Percentiles rank a stretch among this genome's conserved stretches.
Evolutionary conservation across 257 asterid genomes (phyloP).

Genomic region (Nicotiana paniculata): DNA sequence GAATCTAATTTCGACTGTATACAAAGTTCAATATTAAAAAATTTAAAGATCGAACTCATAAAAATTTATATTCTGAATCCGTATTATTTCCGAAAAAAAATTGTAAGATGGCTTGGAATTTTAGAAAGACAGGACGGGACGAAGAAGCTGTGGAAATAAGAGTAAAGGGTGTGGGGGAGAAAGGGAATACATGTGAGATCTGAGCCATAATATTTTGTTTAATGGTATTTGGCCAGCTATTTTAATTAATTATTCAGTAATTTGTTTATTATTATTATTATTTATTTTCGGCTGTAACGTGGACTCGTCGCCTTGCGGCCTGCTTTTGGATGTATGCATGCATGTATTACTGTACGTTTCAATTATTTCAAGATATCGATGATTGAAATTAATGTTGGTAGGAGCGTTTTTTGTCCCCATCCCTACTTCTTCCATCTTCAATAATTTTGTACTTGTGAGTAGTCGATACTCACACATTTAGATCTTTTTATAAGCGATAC

Average conservation of each 20-base stretch:
- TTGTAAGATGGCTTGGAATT: too few relatives aligned
- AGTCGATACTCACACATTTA: too few relatives aligned
- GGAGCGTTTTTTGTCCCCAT: background rate
- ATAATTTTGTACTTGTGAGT: too few relatives aligned
- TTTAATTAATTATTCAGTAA: background rate
- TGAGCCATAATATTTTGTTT: background rate
- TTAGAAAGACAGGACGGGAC: background rate
- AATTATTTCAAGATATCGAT: background rate
- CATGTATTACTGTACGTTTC: background rate
- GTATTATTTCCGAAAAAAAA: too few relatives aligned
- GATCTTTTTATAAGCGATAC: too few relatives aligned
- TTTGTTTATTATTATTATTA: background rate
- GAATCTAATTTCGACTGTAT: too few relatives aligned
- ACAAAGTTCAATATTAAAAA: too few relatives aligned
- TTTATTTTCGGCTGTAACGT: slow-evolving; percentile 10
- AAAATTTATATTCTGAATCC: too few relatives aligned
- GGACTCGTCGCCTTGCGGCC: background rate
- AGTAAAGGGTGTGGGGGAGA: background rate
- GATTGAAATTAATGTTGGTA: background rate
- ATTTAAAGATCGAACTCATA: too few relatives aligned
- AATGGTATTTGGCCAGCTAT: slow-evolving; percentile 18
- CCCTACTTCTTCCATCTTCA: too few relatives aligned
- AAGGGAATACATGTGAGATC: slow-evolving; percentile 20
- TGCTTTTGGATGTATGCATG: background rate
- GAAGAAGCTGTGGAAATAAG: background rate